Base-by-base conservation (phyloP, 768 basidiomycete species). In the Neoboletus subvelutipes region DNA sequence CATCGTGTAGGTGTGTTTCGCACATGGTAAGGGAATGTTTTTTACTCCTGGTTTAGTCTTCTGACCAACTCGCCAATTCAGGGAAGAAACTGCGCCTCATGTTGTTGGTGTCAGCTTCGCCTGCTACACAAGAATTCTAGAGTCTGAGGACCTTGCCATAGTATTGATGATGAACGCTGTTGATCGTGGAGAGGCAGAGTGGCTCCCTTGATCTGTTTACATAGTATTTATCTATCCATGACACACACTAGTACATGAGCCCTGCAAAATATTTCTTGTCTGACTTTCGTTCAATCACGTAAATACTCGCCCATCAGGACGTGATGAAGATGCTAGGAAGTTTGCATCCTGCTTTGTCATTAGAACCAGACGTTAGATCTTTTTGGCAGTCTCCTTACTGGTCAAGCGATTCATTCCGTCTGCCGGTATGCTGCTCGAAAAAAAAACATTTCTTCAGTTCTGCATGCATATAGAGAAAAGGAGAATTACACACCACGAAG, bases 321-420 rank as follows among this genome's bases (percentile, higher is more conserved):
- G 4, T 33, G 31, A 33, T 7, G 12, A 33, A 33, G 31, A 33
- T 33, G 31, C 11, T 33, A 33, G 29, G 29, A 58, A 88, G 80
- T 28, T 28, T 28, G 28, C 28, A 28, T 28, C 28, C 28, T 28
- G 5, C 28, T 28, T 28, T 28, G 28, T 28, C 28, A 28, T 28
- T 28, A 28, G 28, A 28, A 28, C 28, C 28, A 28, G 28, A 28
- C 28, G 5, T 28, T 28, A 28, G 28, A 28, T 28, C 28, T 28
- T 28, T 28, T 28, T n/a, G n/a, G n/a, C n/a, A n/a, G n/a, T n/a
- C n/a, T n/a, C n/a, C n/a, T n/a, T n/a, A n/a, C n/a, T n/a, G n/a
- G n/a, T n/a, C n/a, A n/a, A n/a, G n/a, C n/a, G n/a, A n/a, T n/a
- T n/a, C n/a, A n/a, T n/a, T n/a, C n/a, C n/a, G n/a, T n/a, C n/a